A percentile compares a stretch with the other conserved stretches of the same genome.
Conservation (phyloP, 345 rosid genomes). For the Arabis alpina region DNA sequence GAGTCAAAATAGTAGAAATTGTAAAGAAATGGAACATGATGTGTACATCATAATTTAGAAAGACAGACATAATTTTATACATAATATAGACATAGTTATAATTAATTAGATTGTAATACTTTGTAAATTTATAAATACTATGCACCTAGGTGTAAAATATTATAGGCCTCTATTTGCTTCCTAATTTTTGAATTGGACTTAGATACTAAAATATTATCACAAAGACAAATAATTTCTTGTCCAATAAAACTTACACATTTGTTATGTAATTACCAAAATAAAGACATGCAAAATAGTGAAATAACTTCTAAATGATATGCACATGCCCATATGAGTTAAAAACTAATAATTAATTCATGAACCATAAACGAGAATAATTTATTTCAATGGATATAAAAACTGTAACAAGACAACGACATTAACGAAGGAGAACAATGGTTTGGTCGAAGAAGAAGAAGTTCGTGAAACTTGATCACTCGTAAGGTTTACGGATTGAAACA, state of each 20-base stretch:
- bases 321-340: not conserved
- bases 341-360: not conserved
- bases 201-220: not conserved
- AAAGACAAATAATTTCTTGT: not conserved
- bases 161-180: not conserved
- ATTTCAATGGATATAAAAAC: slow-evolving; percentile 8
- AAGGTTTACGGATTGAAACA: not conserved
- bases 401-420: slow-evolving; percentile 25
- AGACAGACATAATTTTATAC: not conserved
- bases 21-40: not conserved
- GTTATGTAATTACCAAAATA: not conserved
- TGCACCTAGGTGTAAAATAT: no score
- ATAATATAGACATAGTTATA: no score
- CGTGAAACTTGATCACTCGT: slow-evolving; percentile 9
- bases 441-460: not conserved
- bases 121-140: no score
- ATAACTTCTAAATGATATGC: not conserved
- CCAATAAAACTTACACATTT: not conserved
- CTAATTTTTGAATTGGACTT: not conserved
- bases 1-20: no score
- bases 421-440: slow-evolving; percentile 26
- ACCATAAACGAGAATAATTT: not conserved
- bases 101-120: not conserved
- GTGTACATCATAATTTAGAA: not conserved
- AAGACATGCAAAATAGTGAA: not conserved